Base-by-base conservation (phyloP, 805 yeast genomes). In the Debaryomyces castellii region DNA sequence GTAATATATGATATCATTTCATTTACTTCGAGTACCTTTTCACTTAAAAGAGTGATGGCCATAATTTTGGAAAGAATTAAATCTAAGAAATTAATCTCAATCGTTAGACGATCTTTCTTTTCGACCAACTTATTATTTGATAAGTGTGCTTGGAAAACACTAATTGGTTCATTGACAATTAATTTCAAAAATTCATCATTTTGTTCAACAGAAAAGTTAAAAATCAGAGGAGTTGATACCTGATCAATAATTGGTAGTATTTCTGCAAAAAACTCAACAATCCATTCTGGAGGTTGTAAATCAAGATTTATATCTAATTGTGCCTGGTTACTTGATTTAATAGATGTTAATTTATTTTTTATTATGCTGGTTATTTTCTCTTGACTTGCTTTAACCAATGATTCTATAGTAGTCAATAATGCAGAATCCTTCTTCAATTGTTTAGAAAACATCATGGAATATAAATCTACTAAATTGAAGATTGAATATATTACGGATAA, bases 211-310 rank as follows among this genome's bases (percentile, higher is more conserved):
- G 67, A 52, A 28, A 81, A 58, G 21, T 69, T 69, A 51, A 85
- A 57, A 7, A 82, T 58, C 2, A 76, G 67, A 5, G 60, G 60
- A 7, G 69, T 54, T 23, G 56, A 53, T 46, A 51, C 49, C 46
- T 60, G 68, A 49, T 80, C 82, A 49, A 86, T 74, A 1, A 88
- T 63, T 1, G 81, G 80, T 46, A 84, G 70, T 23, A 86, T 69
- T 12, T 81, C 85, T 0, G 80, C 68, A 40, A 85, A 74, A 52
- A 84, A 82, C n/a, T 80, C 84, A 40, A 78, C 69, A 18, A 87
- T 66, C 90, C 95, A 91, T 48, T 87, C 95, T 0, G 97, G 96
- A 4, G 96, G 83, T 49, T 84, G 79, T 18, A 87, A 67, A 49
- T 88, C 88, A 23, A 75, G 76, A 42, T 69, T 70, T 57, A 56